Base-by-base conservation (phyloP, 2,329 filamentous ascomycete genomes). In the Elsinoe fawcettii region DNA sequence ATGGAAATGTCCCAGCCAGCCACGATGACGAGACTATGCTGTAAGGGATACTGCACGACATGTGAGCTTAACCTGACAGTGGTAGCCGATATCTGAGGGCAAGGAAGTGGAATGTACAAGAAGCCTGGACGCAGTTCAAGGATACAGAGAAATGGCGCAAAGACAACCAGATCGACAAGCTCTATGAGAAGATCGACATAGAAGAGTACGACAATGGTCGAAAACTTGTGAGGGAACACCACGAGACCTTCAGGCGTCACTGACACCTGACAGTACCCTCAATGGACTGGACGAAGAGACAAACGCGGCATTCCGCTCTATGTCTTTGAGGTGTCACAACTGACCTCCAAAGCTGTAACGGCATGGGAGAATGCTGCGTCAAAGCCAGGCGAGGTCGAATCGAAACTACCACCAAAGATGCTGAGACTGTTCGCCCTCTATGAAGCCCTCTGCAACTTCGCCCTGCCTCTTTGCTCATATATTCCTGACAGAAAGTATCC, bases 241-340 rank as follows among this genome's bases (percentile, higher is more conserved):
- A n/a, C n/a, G n/a, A n/a, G n/a, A n/a, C n/a, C n/a, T n/a, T n/a
- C n/a, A n/a, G n/a, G n/a, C n/a, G n/a, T n/a, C 56, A 54, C 22
- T 56, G 36, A 57, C 34, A 60, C 47, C 25, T 34, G 60, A 56
- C 66, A 91, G 87, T 96, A 96, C 68, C 90, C 91, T 22, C 90
- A 96, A 82, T 96, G 90, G 88, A 95, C 89, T 18, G 92, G 92
- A 57, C 87, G 90, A 63, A 83, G 91, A 64, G 92, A 96, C 73
- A 87, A 84, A 64, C 87, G 90, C 64, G 92, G 92, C 63, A 96
- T 96, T 61, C 92, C 92, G 6, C 80, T 96, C 64, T 96, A 93
- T 72, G 82, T 96, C 60, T 96, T 88, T 73, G 88, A 95, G 73
- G 89, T 96, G 70, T 82, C 82, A 60, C 83, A 88, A 59, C 80